phyloP scores from a whole-genome alignment of 2,329 filamentous ascomycete species.

The Colletotrichum higginsianum region DNA sequence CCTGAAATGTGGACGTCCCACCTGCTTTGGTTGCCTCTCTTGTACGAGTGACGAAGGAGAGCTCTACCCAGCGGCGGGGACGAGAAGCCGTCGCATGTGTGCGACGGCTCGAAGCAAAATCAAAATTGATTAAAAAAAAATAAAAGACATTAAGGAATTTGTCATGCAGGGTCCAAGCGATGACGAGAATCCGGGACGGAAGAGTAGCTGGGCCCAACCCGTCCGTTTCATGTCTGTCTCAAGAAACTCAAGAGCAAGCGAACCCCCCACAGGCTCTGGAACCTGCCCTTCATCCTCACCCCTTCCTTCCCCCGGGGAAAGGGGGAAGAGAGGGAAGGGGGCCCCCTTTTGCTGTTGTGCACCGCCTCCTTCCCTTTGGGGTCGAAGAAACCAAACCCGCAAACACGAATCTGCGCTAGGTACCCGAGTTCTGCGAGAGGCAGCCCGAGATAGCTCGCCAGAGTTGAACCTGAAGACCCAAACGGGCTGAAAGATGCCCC shows the following conservation, averaged over 20 bases:
- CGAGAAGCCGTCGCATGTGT: neutral
- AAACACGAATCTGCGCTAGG: neutral
- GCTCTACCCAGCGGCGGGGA: neutral
- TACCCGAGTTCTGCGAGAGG: neutral
- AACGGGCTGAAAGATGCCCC: neutral
- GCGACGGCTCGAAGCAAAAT: neutral
- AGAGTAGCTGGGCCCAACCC: neutral
- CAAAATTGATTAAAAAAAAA: neutral
- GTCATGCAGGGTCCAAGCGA: slow-evolving; percentile 40
- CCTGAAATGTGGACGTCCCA: slow-evolving; percentile 3
- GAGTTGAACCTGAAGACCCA: neutral
- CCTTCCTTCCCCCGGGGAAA: neutral
- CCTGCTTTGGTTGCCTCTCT: neutral
- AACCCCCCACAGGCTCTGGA: neutral
- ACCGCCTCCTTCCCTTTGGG: no score
- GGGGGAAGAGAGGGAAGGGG: no score
- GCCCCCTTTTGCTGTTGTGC: no score
- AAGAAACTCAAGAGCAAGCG: slow-evolving; percentile 19
- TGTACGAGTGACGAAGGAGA: neutral
- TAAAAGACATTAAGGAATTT: slow-evolving; percentile 27
- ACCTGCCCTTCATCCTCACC: no score
- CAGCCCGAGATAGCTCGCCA: neutral
- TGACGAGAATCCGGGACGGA: neutral
- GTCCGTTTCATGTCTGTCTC: slow-evolving; percentile 42
- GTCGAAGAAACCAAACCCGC: no score